Base-by-base conservation (phyloP, 148 eudicot genomes). In the Hydrangea macrophylla region DNA sequence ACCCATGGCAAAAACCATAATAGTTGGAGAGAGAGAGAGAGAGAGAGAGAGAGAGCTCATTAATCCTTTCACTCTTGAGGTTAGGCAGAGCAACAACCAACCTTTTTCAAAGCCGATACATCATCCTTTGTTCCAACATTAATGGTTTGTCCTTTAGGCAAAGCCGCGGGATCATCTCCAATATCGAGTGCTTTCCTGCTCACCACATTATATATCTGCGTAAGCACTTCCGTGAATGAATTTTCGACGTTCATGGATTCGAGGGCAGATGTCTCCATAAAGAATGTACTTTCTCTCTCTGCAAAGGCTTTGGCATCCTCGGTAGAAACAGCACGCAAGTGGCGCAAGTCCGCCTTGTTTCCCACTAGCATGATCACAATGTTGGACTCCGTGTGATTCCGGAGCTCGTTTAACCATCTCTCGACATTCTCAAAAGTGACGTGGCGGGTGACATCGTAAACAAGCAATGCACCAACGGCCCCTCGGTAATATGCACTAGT, bases 401-500 rank as follows among this genome's bases (percentile, higher is more conserved):
- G 69, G 13, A 78, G 67, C 66, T 78, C 81, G 40, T 78, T 78
- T 42, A 78, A 64, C 81, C 81, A 78, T 73, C 81, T 72, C 33
- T 72, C 81, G 7, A 78, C 77, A 31, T 78, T 78, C 70, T 78
- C 81, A 54, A 78, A 78, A 2, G 81, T 78, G 45, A 78, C 72
- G 20, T 78, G 81, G 1, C 81, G 70, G 18, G 81, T 72, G 25
- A 65, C 73, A 60, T 78, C 81, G 24, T 78, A 78, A 1, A 78
- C 81, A 40, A 78, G 81, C 66, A 78, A 64, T 6, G 81, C 81
- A 24, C 81, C 81, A 22, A 78, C 81, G 17, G 81, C 81, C 17
- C 81, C 81, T 58, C 81, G 76, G n/a, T 78, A 78, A 62, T 78
- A 78, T 54, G 81, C 81, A 63, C 81, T 78, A 50, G 81, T 78